Conservation (phyloP, 2,329 filamentous ascomycete genomes). For the Chalara sp. region DNA sequence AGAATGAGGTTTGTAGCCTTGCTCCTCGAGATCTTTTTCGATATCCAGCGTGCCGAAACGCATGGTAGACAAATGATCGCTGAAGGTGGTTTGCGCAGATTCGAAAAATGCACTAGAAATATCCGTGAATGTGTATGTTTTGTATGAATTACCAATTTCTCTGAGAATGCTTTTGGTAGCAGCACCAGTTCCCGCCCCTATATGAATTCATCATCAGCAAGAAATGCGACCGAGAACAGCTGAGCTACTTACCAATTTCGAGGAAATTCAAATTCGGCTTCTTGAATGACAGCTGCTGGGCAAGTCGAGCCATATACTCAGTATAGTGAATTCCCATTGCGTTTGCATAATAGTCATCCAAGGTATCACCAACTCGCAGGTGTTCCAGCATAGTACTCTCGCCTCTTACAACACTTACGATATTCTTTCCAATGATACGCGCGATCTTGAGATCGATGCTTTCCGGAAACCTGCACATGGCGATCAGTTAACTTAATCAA, state of each 20-base stretch:
- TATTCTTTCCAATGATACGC: constrained; percentile 13
- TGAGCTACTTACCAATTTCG: too few species aligned
- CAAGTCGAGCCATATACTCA: neutral
- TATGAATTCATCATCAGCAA: neutral
- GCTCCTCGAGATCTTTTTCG: constrained; percentile 15
- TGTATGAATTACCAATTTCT: constrained; percentile 25
- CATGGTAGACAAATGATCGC: constrained; percentile 11
- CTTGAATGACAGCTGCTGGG: neutral
- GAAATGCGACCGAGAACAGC: too few species aligned
- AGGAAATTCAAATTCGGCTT: too few species aligned
- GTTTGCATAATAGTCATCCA: constrained; percentile 16
- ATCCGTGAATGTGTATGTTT: constrained; percentile 40
- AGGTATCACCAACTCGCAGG: constrained; percentile 13
- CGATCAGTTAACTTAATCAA: neutral
- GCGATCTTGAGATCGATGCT: constrained; percentile 13
- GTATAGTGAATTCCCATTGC: constrained; percentile 6
- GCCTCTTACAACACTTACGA: constrained; percentile 13
- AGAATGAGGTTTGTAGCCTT: constrained; percentile 23
- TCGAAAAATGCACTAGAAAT: constrained; percentile 36
- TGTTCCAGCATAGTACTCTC: constrained; percentile 16
- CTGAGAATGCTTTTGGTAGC: constrained; percentile 32
- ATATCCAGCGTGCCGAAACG: constrained; percentile 29
- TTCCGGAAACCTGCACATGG: constrained; percentile 1
- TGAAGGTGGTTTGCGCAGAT: constrained; percentile 23
- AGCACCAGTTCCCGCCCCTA: constrained; percentile 38